Conservation (phyloP, 1,284 basidiomycete species). For the Hemileia vastatrix region DNA sequence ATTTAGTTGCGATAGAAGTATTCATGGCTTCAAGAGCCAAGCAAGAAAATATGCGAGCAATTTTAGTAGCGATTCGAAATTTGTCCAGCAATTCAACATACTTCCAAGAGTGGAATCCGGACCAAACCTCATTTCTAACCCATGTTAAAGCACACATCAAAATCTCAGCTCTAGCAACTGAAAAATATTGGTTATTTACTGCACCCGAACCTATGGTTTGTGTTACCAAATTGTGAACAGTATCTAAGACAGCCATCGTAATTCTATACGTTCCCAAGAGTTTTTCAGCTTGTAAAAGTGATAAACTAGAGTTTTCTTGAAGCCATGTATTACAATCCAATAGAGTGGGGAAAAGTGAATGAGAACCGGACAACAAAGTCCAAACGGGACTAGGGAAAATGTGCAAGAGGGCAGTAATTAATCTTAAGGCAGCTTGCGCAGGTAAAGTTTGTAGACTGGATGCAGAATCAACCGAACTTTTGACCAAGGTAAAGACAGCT, state of each 20-base stretch:
- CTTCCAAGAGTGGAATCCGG: conserved; percentile 23
- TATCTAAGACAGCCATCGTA: conserved; percentile 18
- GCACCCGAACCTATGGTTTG: conserved; percentile 15
- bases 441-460: conserved; percentile 5
- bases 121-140: conserved; percentile 23
- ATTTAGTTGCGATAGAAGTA: conserved; percentile 2
- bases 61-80: conserved; percentile 18
- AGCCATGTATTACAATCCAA: conserved; percentile 11
- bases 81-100: conserved; percentile 18
- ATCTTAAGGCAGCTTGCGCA: conserved; percentile 11
- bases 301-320: neutral
- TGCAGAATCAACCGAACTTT: conserved; percentile 7
- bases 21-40: conserved; percentile 16
- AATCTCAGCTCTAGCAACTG: conserved; percentile 20
- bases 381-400: conserved; percentile 21
- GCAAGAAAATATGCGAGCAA: conserved; percentile 8
- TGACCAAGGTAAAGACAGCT: conserved; percentile 17
- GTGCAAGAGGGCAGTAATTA: conserved; percentile 14
- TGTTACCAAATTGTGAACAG: conserved; percentile 14
- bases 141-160: conserved; percentile 14
- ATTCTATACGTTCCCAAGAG: conserved; percentile 19
- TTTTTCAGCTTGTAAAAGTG: conserved; percentile 11
- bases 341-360: conserved; percentile 13
- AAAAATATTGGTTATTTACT: conserved; percentile 11
- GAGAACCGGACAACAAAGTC: conserved; percentile 18